A percentile compares a stretch with the other conserved stretches of the same genome.
Conservation (phyloP, 495 filamentous ascomycete species). For the Hypoxylon trugodes region DNA sequence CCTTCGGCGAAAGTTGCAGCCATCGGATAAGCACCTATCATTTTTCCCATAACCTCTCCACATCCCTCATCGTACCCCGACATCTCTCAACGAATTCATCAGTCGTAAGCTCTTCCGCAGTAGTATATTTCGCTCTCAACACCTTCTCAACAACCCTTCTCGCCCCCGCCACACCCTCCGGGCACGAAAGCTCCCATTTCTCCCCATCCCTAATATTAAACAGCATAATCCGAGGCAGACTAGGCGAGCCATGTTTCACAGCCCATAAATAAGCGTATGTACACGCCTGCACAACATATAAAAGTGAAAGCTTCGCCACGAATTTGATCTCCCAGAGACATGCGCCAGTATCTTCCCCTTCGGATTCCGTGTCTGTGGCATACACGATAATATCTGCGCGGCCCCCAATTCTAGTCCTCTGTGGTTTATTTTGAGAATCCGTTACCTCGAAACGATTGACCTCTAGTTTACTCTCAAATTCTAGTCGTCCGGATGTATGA, state of each 20-base stretch:
- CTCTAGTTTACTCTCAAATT: not conserved
- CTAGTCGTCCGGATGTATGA: not conserved
- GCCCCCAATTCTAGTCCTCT: not conserved
- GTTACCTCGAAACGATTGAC: not conserved
- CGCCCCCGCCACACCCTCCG: not conserved
- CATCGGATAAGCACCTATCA: too few species aligned
- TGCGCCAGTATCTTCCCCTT: not conserved
- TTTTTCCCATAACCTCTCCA: too few species aligned
- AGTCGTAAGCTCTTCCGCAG: not conserved
- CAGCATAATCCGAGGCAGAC: not conserved
- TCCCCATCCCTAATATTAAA: constrained; percentile 4
- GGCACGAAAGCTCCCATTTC: not conserved
- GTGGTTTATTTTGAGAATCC: not conserved
- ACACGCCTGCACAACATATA: not conserved
- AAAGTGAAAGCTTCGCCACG: not conserved
- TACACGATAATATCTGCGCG: constrained; percentile 2
- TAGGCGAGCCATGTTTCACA: not conserved
- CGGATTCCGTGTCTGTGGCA: not conserved
- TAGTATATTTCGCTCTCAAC: not conserved
- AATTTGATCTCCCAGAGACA: constrained; percentile 10
- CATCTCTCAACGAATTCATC: not conserved
- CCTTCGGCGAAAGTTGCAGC: too few species aligned
- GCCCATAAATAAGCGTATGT: constrained; percentile 3
- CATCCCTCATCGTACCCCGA: not conserved
- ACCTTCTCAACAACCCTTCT: not conserved